A percentile compares a stretch with the other conserved stretches of the same genome.
phyloP scores from a whole-genome alignment of 495 filamentous ascomycete species.

The Podospora bellae-mahoneyi region DNA sequence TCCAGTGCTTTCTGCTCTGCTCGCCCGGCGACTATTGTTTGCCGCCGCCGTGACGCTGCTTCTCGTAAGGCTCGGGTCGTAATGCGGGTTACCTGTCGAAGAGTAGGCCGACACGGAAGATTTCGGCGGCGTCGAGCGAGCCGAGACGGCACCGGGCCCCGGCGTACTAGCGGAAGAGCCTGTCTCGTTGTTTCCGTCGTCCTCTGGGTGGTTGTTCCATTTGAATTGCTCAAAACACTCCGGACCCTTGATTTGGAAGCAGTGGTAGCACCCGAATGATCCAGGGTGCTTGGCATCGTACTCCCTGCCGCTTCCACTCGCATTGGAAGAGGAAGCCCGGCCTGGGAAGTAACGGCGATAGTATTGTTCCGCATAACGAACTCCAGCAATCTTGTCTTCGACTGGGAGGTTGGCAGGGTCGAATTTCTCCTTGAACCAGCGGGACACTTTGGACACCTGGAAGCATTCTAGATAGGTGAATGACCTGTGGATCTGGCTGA shows the following conservation, averaged over 20 bases:
- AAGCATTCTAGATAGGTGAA: conserved; percentile 22
- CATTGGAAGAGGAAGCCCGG: not conserved
- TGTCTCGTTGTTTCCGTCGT: conserved; percentile 8
- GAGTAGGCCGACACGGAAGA: not conserved
- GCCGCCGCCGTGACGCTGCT: conserved; percentile 18
- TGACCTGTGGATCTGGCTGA: conserved; percentile 12
- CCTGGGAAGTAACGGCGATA: conserved; percentile 23
- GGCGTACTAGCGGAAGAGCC: not conserved
- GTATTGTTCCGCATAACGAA: conserved; percentile 26
- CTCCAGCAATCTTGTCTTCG: conserved; percentile 18
- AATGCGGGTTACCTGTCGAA: conserved; percentile 27
- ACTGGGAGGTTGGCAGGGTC: conserved; percentile 15
- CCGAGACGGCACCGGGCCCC: not conserved
- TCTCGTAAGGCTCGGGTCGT: conserved; percentile 30
- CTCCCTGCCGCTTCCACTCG: not conserved
- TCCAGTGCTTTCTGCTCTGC: not conserved
- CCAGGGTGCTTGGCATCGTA: conserved; percentile 10
- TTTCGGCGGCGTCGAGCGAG: conserved; percentile 10
- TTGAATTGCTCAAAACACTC: conserved; percentile 29
- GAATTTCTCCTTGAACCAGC: conserved; percentile 21
- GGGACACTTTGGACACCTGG: conserved; percentile 9
- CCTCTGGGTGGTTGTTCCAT: conserved; percentile 16
- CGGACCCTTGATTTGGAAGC: conserved; percentile 21
- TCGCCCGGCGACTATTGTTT: not conserved
- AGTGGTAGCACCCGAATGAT: conserved; percentile 33